Percentiles rank a stretch among this genome's conserved stretches.
phyloP scores from a whole-genome alignment of 129 eudicot genomes.

The Lactuca sativa region DNA sequence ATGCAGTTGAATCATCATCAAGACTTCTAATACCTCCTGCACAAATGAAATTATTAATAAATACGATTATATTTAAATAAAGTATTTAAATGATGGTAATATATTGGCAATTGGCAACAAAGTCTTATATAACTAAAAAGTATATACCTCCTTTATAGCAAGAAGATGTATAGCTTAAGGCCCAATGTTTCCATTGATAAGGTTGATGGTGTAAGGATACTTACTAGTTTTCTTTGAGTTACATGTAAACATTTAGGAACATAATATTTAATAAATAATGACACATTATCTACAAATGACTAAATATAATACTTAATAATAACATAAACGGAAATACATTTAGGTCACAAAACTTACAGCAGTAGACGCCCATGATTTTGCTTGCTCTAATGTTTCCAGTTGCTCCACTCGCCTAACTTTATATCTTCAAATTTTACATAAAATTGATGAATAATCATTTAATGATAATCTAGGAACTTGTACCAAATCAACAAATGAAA shows the following conservation, averaged over 20 bases:
- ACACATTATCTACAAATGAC: not conserved
- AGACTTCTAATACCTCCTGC: constrained; percentile 48
- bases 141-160: constrained; percentile 78
- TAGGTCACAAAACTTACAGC: constrained; percentile 58
- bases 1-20: constrained; percentile 64
- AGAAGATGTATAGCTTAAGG: constrained; percentile 99
- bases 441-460: constrained; percentile 12
- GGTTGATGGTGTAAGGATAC: constrained; percentile 84
- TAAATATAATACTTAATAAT: constrained; percentile 5
- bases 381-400: constrained; percentile 87
- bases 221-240: constrained; percentile 74
- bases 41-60: constrained; percentile 28
- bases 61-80: constrained; percentile 14
- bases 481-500: constrained; percentile 6
- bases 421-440: constrained; percentile 51
- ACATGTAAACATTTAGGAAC: constrained; percentile 45
- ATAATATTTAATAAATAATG: constrained; percentile 1
- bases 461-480: constrained; percentile 10
- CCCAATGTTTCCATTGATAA: constrained; percentile 74
- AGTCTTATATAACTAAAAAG: not conserved
- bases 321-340: constrained; percentile 5
- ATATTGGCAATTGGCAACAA: not conserved
- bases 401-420: constrained; percentile 97
- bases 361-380: constrained; percentile 83
- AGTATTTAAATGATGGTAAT: too few relatives aligned